Evolutionary conservation across 352 stramenopile species (phyloP), one percentile per base, ranked within the genome.

Genomic region (Pythium vanterpoolii): DNA sequence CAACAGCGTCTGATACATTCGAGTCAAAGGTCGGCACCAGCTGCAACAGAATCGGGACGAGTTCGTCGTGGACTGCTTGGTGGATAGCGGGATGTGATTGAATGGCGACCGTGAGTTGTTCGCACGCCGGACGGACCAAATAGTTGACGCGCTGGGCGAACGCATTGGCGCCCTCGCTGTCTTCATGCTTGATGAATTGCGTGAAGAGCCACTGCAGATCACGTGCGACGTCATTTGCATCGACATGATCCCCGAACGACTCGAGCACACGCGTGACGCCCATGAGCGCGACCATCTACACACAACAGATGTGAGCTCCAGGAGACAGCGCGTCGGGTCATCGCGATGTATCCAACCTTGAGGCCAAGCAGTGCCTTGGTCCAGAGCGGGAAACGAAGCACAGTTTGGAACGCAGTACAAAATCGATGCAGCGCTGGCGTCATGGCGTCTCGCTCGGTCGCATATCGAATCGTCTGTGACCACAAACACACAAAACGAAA

Each of bases 361-460:
- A 86, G 67, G 10, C 76, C 71, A 7, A 81, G 60, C 49, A 78
- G 66, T 11, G 66, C 46, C 31, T 65, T 69, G 16, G 60, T 66
- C 73, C 83, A 92, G 7, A 56, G 56, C 6, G 79, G 77, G 55
- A 80, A 79, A 43, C 68, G 64, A 44, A 93, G 47, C 30, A 90
- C 74, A 2, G 56, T 72, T 1, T 64, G 59, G 44, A 93, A 93
- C 1, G 66, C 77, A 24, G 68, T 43, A 16, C 67, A 63, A 44
- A 89, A 90, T 27, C 76, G 71, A 34, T 69, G 56, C 36, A 93
- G 49, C 40, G 86, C 46, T 31, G 79, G 70, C 18, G 64, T 59
- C 71, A 93, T 87, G 2, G 74, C 80, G 30, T 86, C 73, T 8
- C 71, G 71, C 56, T 90, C 79, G 6, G 83, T 93, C 67, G 83